Percentiles rank a stretch among this genome's conserved stretches.
Conservation (phyloP, 129 eudicot genomes). For the Chrysanthemum makinoi region DNA sequence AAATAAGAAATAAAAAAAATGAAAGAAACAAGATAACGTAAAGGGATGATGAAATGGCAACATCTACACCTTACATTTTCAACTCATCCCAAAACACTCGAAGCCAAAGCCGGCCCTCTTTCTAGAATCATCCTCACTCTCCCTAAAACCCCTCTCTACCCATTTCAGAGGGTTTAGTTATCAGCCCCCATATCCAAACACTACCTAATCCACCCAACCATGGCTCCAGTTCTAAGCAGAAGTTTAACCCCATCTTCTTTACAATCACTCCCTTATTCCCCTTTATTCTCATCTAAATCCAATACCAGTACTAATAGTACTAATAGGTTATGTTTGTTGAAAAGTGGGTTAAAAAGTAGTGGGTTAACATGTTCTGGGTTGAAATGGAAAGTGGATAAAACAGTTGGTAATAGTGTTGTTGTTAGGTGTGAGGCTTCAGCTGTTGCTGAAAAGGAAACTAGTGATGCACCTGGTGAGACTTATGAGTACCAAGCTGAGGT, state of each 20-base stretch:
- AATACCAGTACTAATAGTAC: slow-evolving; percentile 36
- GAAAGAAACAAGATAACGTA: slow-evolving; percentile 41
- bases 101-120: slow-evolving; percentile 42
- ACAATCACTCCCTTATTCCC: slow-evolving; percentile 47
- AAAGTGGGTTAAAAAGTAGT: slow-evolving; percentile 43
- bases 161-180: slow-evolving; percentile 35
- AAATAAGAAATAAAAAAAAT: too few relatives aligned
- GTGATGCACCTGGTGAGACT: slow-evolving; percentile 67
- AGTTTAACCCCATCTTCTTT: slow-evolving; percentile 57
- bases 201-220: slow-evolving; percentile 21
- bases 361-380: slow-evolving; percentile 49
- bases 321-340: slow-evolving; percentile 37
- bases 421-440: slow-evolving; percentile 84
- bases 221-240: slow-evolving; percentile 84
- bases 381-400: slow-evolving; percentile 57
- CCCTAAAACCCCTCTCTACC: slow-evolving; percentile 54
- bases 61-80: slow-evolving; percentile 61
- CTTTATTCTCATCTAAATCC: slow-evolving; percentile 31
- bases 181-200: slow-evolving; percentile 11
- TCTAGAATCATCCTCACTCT: slow-evolving; percentile 65
- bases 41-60: slow-evolving; percentile 45
- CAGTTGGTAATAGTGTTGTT: slow-evolving; percentile 41
- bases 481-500: slow-evolving; percentile 99
- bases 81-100: not conserved
- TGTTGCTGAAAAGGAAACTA: slow-evolving; percentile 75